phyloP scores from a whole-genome alignment of 805 yeast species.

The Wickerhamomyces kurtzmanii region DNA sequence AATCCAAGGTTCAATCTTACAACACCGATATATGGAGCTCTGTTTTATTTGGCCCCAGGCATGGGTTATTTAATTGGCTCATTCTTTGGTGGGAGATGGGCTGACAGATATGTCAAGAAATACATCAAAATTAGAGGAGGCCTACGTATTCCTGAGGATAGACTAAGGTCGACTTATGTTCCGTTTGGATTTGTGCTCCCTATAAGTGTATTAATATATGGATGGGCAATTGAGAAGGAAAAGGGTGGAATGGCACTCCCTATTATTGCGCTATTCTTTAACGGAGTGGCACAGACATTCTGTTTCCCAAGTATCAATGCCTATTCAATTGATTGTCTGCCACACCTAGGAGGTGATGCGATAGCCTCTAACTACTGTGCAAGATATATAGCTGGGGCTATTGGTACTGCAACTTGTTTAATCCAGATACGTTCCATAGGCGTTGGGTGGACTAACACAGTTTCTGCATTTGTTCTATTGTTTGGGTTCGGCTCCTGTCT shows the following conservation, averaged over 20 bases:
- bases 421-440: slow-evolving; percentile 37
- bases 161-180: slow-evolving; percentile 29
- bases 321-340: slow-evolving; percentile 50
- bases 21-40: slow-evolving; percentile 37
- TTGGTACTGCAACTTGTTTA: slow-evolving; percentile 40
- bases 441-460: slow-evolving; percentile 46
- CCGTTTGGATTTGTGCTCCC: slow-evolving; percentile 37
- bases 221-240: slow-evolving; percentile 38
- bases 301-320: slow-evolving; percentile 44
- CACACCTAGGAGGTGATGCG: slow-evolving; percentile 43
- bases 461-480: slow-evolving; percentile 33
- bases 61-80: slow-evolving; percentile 42
- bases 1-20: slow-evolving; percentile 43
- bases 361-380: slow-evolving; percentile 43
- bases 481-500: slow-evolving; percentile 24
- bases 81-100: slow-evolving; percentile 40
- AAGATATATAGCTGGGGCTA: slow-evolving; percentile 39
- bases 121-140: slow-evolving; percentile 31
- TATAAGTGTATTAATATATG: slow-evolving; percentile 34
- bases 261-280: slow-evolving; percentile 34
- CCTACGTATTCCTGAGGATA: slow-evolving; percentile 40
- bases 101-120: slow-evolving; percentile 36
- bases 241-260: slow-evolving; percentile 50
- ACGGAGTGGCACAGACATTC: slow-evolving; percentile 41
- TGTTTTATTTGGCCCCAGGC: slow-evolving; percentile 50